Percentiles rank a stretch among this genome's conserved stretches.
phyloP scores from a whole-genome alignment of 1,284 basidiomycete species.

The Tranzscheliella williamsii region DNA sequence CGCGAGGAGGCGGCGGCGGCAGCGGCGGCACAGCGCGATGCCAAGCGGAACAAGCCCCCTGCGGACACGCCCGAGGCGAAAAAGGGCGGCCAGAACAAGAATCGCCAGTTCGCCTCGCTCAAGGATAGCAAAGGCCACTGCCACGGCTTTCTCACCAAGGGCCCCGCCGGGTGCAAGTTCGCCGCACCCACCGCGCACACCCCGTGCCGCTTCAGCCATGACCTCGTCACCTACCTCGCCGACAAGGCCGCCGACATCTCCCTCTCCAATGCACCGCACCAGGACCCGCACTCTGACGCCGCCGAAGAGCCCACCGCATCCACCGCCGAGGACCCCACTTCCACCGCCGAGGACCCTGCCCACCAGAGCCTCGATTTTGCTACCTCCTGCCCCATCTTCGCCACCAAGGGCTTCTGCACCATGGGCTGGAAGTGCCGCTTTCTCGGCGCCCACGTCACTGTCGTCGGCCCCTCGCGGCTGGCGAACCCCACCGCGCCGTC shows the following conservation, averaged over 20 bases:
- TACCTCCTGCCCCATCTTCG: slow-evolving; percentile 72
- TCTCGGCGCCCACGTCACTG: slow-evolving; percentile 71
- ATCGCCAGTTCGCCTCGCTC: slow-evolving; percentile 13
- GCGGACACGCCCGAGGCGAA: neutral
- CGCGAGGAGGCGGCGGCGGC: slow-evolving; percentile 30
- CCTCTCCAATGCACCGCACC: slow-evolving; percentile 44
- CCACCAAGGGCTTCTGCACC: slow-evolving; percentile 77
- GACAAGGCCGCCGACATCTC: slow-evolving; percentile 76
- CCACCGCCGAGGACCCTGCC: slow-evolving; percentile 15
- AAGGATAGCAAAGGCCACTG: slow-evolving; percentile 22
- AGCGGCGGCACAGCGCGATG: slow-evolving; percentile 8
- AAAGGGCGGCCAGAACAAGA: slow-evolving; percentile 47
- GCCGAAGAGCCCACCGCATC: neutral
- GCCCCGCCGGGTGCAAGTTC: slow-evolving; percentile 30
- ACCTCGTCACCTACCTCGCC: slow-evolving; percentile 74
- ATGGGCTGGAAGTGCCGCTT: slow-evolving; percentile 89
- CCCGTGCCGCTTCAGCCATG: slow-evolving; percentile 77
- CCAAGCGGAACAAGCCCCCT: slow-evolving; percentile 13
- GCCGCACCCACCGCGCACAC: slow-evolving; percentile 5
- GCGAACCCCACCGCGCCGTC: neutral
- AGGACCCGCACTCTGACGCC: slow-evolving; percentile 3
- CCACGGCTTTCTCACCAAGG: slow-evolving; percentile 18
- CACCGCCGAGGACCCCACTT: neutral
- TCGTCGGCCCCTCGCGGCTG: slow-evolving; percentile 29
- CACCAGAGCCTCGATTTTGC: slow-evolving; percentile 67